phyloP scores from a whole-genome alignment of 2,329 filamentous ascomycete species.

The Phaeophleospora eucalypticola region DNA sequence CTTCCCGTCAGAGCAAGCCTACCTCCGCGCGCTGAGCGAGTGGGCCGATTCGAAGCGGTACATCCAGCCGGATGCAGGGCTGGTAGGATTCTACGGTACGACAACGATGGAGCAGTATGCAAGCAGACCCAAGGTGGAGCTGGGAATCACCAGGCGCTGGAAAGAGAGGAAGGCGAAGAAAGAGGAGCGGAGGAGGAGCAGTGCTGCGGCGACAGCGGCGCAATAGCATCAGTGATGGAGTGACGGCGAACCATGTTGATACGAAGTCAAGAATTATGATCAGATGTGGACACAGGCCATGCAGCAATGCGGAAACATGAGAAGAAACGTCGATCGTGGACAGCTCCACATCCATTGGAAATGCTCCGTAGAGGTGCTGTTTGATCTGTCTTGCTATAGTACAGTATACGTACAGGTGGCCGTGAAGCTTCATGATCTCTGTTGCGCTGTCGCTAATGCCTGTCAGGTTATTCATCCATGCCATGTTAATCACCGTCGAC shows the following conservation, averaged over 20 bases:
- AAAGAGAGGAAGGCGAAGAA: slow-evolving; percentile 22
- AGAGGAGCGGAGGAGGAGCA: slow-evolving; percentile 4
- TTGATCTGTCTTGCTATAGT: slow-evolving; percentile 8
- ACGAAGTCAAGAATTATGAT: background rate
- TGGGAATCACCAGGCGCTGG: slow-evolving; percentile 22
- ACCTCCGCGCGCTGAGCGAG: slow-evolving; percentile 26
- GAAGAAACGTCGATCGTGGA: background rate
- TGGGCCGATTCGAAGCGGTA: slow-evolving; percentile 32
- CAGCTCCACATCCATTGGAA: background rate
- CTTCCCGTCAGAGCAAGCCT: slow-evolving; percentile 28
- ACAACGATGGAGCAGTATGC: slow-evolving; percentile 28
- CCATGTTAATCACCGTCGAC: background rate
- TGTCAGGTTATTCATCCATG: slow-evolving; percentile 8
- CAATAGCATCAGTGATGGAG: background rate
- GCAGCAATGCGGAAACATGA: background rate
- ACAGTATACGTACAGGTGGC: slow-evolving; percentile 14
- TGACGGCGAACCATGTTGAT: too few species aligned
- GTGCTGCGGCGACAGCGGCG: background rate
- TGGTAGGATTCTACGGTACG: slow-evolving; percentile 29
- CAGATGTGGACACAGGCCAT: background rate
- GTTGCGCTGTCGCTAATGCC: slow-evolving; percentile 18
- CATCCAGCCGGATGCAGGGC: slow-evolving; percentile 16
- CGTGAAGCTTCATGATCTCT: slow-evolving; percentile 6
- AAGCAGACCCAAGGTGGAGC: slow-evolving; percentile 17
- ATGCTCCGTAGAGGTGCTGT: slow-evolving; percentile 1